These are phyloP conservation scores for Metschnikowia baotianmanensis DNA, from an alignment of 805 yeast species.

Conservation along the genomic window DNA sequence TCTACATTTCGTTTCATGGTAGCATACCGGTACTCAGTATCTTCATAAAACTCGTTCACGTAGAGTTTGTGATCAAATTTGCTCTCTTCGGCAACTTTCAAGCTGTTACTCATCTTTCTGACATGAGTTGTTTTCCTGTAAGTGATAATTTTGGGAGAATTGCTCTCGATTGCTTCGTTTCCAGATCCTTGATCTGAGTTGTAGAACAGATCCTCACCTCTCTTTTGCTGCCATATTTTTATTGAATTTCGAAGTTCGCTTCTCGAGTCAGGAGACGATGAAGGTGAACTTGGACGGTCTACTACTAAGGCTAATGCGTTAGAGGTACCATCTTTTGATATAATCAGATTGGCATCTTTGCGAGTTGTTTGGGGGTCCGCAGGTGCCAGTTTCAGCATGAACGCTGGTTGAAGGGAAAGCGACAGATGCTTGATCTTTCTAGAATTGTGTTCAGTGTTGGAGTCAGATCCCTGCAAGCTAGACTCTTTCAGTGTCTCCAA, in stretches of 20 bases:
- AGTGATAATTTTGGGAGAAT: slow-evolving; percentile 38
- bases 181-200: slow-evolving; percentile 8
- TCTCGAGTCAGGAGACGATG: slow-evolving; percentile 12
- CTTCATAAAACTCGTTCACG: slow-evolving; percentile 55
- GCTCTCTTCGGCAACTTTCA: slow-evolving; percentile 11
- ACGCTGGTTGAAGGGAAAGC: slow-evolving; percentile 31
- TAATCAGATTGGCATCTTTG: slow-evolving; percentile 46
- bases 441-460: background rate
- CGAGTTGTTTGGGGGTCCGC: slow-evolving; percentile 52
- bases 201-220: slow-evolving; percentile 5
- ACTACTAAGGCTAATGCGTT: slow-evolving; percentile 10
- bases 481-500: too few species aligned
- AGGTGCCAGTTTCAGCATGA: slow-evolving; percentile 42
- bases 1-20: slow-evolving; percentile 53
- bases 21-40: slow-evolving; percentile 64
- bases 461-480: too few species aligned
- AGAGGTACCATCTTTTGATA: slow-evolving; percentile 21
- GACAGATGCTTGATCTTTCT: slow-evolving; percentile 1
- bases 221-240: slow-evolving; percentile 18
- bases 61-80: slow-evolving; percentile 45
- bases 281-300: slow-evolving; percentile 10
- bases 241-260: slow-evolving; percentile 17
- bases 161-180: slow-evolving; percentile 4
- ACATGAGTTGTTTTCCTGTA: slow-evolving; percentile 37
- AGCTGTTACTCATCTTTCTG: slow-evolving; percentile 28